Conservation (phyloP, 352 stramenopile species). For the Pythium guiyangense region DNA sequence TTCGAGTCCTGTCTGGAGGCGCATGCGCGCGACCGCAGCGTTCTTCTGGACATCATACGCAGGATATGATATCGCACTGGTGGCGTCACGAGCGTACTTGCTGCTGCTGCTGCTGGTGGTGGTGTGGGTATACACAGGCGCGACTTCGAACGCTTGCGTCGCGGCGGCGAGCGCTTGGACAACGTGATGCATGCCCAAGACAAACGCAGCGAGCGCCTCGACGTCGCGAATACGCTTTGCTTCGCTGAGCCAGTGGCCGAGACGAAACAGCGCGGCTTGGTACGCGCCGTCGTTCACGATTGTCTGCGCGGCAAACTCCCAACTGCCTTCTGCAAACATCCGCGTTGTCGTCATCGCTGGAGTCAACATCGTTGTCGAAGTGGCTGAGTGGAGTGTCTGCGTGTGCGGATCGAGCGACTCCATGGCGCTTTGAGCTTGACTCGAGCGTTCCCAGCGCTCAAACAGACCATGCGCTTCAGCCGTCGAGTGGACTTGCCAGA, state of each 20-base stretch:
- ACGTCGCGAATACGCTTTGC: conserved; percentile 19
- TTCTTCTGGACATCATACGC: conserved; percentile 52
- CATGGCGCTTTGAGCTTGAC: background rate
- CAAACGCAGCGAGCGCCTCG: conserved; percentile 24
- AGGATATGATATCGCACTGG: conserved; percentile 32
- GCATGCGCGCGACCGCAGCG: conserved; percentile 37
- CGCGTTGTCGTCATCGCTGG: too few species aligned
- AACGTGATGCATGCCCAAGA: conserved; percentile 25
- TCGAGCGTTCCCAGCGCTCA: conserved; percentile 14
- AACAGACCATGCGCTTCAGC: conserved; percentile 10
- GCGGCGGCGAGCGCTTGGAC: background rate
- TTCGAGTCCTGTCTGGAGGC: conserved; percentile 26
- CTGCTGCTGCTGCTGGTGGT: background rate
- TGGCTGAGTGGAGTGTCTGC: background rate
- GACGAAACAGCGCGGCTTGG: conserved; percentile 30
- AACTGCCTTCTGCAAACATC: conserved; percentile 31
- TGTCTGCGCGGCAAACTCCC: conserved; percentile 45
- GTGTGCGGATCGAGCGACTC: too few species aligned
- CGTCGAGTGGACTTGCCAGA: conserved; percentile 35
- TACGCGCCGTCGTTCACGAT: conserved; percentile 56
- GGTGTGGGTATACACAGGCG: too few species aligned
- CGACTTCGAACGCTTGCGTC: background rate
- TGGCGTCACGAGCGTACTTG: background rate
- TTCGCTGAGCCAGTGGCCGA: conserved; percentile 38
- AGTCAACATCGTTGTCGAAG: too few species aligned